phyloP scores from a whole-genome alignment of 1,284 basidiomycete genomes.

The Heliocybe sulcata region DNA sequence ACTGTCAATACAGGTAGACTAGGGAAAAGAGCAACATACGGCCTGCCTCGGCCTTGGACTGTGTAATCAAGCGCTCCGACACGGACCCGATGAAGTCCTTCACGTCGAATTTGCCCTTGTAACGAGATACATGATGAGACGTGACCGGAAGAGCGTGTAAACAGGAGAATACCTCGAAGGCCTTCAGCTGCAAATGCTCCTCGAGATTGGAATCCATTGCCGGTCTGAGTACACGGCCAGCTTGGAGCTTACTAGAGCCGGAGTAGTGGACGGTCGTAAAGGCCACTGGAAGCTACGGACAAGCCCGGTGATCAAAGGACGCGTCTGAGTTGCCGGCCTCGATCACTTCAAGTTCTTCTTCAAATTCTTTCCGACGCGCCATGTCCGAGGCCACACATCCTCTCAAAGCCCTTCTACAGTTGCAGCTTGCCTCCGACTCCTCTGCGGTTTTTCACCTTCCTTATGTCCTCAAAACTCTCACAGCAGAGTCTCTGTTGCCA shows the following conservation, averaged over 20 bases:
- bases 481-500: slow-evolving; percentile 39
- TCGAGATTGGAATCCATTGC: slow-evolving; percentile 47
- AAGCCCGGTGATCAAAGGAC: background rate
- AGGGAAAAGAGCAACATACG: slow-evolving; percentile 46
- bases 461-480: slow-evolving; percentile 46
- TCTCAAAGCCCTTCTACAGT: slow-evolving; percentile 60
- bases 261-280: background rate
- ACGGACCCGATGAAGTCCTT: slow-evolving; percentile 84
- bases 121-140: background rate
- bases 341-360: background rate
- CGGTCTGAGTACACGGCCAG: background rate
- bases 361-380: background rate
- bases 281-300: slow-evolving; percentile 9
- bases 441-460: slow-evolving; percentile 51
- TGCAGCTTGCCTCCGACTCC: slow-evolving; percentile 62
- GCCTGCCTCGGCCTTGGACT: slow-evolving; percentile 77
- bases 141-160: background rate
- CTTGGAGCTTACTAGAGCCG: background rate
- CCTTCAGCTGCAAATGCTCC: slow-evolving; percentile 55
- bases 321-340: background rate
- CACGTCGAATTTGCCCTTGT: slow-evolving; percentile 83
- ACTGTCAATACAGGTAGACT: background rate
- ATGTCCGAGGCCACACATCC: slow-evolving; percentile 25
- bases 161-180: slow-evolving; percentile 49
- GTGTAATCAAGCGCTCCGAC: slow-evolving; percentile 80